A percentile compares a stretch with the other conserved stretches of the same genome.
Conservation (phyloP, 805 yeast species). For the Spathaspora boniae region DNA sequence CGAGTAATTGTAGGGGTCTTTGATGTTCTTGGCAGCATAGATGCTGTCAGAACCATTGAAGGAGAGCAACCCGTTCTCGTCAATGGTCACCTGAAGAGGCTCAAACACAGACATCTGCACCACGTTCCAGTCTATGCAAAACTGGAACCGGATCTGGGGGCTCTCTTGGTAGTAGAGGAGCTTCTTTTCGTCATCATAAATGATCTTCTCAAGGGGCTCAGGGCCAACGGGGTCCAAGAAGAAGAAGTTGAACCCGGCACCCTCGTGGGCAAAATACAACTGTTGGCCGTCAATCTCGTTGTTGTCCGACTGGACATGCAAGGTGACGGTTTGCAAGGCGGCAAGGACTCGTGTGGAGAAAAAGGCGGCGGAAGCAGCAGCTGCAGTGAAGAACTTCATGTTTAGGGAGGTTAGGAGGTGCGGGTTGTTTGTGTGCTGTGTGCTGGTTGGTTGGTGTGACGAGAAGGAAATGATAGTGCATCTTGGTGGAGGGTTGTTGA, state of each 20-base stretch:
- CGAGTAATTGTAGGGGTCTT: slow-evolving; percentile 28
- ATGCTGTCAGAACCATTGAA: slow-evolving; percentile 17
- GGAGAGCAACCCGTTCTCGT: slow-evolving; percentile 2
- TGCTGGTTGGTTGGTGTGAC: no score
- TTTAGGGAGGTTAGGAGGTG: no score
- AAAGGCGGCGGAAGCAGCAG: no score
- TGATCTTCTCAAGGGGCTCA: slow-evolving; percentile 14
- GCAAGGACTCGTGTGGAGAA: no score
- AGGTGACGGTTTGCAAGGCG: slow-evolving; percentile 1
- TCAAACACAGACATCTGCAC: slow-evolving; percentile 11
- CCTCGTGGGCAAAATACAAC: slow-evolving; percentile 31
- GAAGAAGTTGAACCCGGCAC: slow-evolving; percentile 43
- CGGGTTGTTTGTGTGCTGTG: no score
- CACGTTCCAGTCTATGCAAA: slow-evolving; percentile 7
- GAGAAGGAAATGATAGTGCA: no score
- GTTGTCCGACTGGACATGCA: slow-evolving; percentile 6
- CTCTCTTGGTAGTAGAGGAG: slow-evolving; percentile 2
- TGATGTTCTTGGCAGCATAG: slow-evolving; percentile 24
- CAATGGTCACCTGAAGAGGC: slow-evolving; percentile 9
- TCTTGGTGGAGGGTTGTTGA: no score
- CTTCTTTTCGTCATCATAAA: slow-evolving; percentile 15
- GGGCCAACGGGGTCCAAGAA: no score
- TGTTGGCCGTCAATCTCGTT: background rate
- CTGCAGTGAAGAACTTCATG: no score
- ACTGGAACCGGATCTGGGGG: slow-evolving; percentile 3